These are phyloP conservation scores for Linum tenue DNA, from an alignment of 345 rosid species.

Conservation along the genomic window DNA sequence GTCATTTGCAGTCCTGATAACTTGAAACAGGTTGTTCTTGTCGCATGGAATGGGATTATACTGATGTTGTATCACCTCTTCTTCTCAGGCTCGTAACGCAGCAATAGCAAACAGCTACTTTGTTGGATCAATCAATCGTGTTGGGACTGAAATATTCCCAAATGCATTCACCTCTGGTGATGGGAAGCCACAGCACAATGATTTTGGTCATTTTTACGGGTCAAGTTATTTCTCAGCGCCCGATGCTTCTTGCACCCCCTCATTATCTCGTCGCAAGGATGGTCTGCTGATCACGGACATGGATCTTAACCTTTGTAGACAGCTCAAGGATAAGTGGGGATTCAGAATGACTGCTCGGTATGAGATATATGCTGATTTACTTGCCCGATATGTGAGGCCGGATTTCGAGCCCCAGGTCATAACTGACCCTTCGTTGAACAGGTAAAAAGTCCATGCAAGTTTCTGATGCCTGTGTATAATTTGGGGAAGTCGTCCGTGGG, in stretches of 20 bases:
- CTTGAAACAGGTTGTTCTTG: not conserved
- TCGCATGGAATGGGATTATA: not conserved
- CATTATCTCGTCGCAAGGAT: conserved; percentile 65
- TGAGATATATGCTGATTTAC: conserved; percentile 52
- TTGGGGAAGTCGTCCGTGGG: not conserved
- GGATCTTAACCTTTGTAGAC: conserved; percentile 90
- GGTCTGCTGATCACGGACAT: conserved; percentile 76
- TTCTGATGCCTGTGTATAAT: conserved; percentile 5
- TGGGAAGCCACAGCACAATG: conserved; percentile 72
- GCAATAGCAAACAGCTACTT: conserved; percentile 92
- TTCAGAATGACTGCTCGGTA: conserved; percentile 84
- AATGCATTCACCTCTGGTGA: conserved; percentile 91
- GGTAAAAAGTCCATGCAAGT: conserved; percentile 33
- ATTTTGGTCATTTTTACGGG: conserved; percentile 90
- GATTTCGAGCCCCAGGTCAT: conserved; percentile 70
- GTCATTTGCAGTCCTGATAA: not conserved
- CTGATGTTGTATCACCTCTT: not conserved
- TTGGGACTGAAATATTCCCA: conserved; percentile 90
- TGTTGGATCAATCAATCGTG: conserved; percentile 92
- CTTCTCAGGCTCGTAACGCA: conserved; percentile 78
- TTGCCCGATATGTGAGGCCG: conserved; percentile 50
- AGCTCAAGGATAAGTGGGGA: conserved; percentile 92
- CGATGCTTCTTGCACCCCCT: conserved; percentile 88
- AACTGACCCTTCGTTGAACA: conserved; percentile 65
- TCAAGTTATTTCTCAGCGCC: conserved; percentile 91